Percentiles rank a stretch among this genome's conserved stretches.
Conservation (phyloP, 129 eudicot species). For the Gnaphalium uliginosum region DNA sequence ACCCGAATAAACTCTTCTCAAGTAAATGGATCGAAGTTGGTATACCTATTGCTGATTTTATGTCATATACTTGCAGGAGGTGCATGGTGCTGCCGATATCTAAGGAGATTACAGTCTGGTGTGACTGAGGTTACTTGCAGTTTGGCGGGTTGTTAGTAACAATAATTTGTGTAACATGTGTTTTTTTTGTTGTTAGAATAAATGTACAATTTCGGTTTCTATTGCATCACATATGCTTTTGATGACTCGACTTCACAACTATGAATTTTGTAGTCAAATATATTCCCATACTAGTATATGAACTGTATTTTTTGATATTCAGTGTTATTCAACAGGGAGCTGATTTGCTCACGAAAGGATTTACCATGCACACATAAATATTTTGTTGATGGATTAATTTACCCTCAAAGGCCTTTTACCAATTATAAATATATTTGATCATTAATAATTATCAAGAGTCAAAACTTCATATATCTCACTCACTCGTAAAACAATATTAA, state of each 20-base stretch:
- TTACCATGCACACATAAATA: too few relatives aligned
- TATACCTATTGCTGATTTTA: background rate
- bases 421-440: too few relatives aligned
- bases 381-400: too few relatives aligned
- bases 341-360: too few relatives aligned
- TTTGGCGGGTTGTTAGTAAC: constrained; percentile 15
- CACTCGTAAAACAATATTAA: too few relatives aligned
- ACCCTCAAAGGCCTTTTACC: too few relatives aligned
- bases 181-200: constrained; percentile 27
- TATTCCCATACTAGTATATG: background rate
- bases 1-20: background rate
- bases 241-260: constrained; percentile 2
- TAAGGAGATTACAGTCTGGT: constrained; percentile 29
- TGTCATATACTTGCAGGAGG: constrained; percentile 46
- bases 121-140: constrained; percentile 29
- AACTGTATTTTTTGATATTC: background rate
- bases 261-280: constrained; percentile 11
- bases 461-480: too few relatives aligned
- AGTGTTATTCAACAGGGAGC: background rate
- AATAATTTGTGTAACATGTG: constrained; percentile 28
- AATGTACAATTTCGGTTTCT: constrained; percentile 17
- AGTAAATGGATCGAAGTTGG: background rate
- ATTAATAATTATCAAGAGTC: too few relatives aligned
- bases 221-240: constrained; percentile 30
- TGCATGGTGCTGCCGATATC: constrained; percentile 66